A percentile compares a stretch with the other conserved stretches of the same genome.
Conservation (phyloP, 345 rosid genomes). For the Punica granatum region DNA sequence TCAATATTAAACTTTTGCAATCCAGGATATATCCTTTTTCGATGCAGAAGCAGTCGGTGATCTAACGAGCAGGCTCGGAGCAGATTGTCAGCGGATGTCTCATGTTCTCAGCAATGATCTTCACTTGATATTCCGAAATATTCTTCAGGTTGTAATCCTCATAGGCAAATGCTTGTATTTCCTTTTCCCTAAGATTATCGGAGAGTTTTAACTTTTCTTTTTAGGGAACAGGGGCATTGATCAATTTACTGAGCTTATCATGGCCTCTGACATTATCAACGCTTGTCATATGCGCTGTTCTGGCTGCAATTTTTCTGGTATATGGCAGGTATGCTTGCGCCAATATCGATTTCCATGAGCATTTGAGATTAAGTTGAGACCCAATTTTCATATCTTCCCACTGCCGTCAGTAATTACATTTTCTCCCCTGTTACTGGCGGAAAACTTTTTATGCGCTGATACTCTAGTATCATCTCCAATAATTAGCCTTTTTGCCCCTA, state of each 20-base stretch:
- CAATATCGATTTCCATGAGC: background rate
- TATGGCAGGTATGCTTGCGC: constrained; percentile 40
- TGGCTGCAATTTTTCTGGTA: constrained; percentile 28
- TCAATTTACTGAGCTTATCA: constrained; percentile 42
- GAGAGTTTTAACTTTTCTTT: constrained; percentile 2
- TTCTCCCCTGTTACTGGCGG: background rate
- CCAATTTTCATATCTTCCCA: background rate
- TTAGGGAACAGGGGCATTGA: constrained; percentile 50
- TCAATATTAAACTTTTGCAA: constrained; percentile 8
- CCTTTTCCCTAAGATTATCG: constrained; percentile 3
- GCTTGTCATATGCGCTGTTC: constrained; percentile 27
- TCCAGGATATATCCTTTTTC: constrained; percentile 43
- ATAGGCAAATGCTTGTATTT: background rate
- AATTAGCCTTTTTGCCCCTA: background rate
- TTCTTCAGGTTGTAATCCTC: constrained; percentile 34
- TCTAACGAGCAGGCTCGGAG: constrained; percentile 49
- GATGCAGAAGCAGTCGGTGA: constrained; percentile 39
- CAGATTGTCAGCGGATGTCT: constrained; percentile 49
- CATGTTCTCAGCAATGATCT: constrained; percentile 36
- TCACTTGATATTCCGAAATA: constrained; percentile 41
- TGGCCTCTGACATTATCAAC: constrained; percentile 52
- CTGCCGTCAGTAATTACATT: background rate
- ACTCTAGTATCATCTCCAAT: background rate
- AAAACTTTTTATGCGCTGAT: background rate
- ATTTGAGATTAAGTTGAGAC: background rate